Evolutionary conservation across 2,329 filamentous ascomycete species (phyloP).

Genomic region (Capronia coronata): DNA sequence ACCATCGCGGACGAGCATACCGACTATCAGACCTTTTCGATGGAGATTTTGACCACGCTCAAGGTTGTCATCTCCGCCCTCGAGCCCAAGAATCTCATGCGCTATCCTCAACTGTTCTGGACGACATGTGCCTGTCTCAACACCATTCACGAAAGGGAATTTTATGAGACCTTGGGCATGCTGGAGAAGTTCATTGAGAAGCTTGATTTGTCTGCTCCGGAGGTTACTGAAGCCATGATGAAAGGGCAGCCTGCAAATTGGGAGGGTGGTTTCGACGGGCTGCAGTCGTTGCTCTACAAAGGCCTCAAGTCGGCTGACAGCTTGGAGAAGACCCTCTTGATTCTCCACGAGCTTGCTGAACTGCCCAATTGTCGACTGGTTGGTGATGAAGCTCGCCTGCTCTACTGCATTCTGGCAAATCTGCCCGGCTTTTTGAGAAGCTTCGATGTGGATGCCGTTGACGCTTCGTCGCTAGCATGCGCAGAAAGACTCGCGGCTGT

Average conservation of each 20-base stretch:
- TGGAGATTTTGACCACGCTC: conserved; percentile 93
- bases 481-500: conserved; percentile 47
- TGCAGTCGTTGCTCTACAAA: conserved; percentile 83
- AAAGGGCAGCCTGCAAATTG: conserved; percentile 78
- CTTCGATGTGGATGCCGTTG: conserved; percentile 50
- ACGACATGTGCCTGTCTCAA: conserved; percentile 93
- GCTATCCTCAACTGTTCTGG: conserved; percentile 97
- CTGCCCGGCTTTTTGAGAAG: conserved; percentile 76
- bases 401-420: conserved; percentile 87
- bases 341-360: conserved; percentile 70
- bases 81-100: conserved; percentile 68
- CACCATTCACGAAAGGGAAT: conserved; percentile 93
- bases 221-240: conserved; percentile 62
- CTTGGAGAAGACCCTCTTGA: conserved; percentile 67
- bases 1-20: conserved; percentile 92
- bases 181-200: conserved; percentile 79
- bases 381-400: conserved; percentile 71
- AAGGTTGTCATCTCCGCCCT: conserved; percentile 86
- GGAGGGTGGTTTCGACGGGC: conserved; percentile 81
- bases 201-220: conserved; percentile 67
- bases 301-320: conserved; percentile 81
- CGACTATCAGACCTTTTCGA: conserved; percentile 93
- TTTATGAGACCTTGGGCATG: conserved; percentile 86
- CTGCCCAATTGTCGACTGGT: conserved; percentile 74
- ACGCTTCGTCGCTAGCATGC: conserved; percentile 9